Percentiles rank a stretch among this genome's conserved stretches.
These are phyloP conservation scores for Ascobolus immersus DNA, from an alignment of 495 filamentous ascomycete species.

Conservation along the genomic window DNA sequence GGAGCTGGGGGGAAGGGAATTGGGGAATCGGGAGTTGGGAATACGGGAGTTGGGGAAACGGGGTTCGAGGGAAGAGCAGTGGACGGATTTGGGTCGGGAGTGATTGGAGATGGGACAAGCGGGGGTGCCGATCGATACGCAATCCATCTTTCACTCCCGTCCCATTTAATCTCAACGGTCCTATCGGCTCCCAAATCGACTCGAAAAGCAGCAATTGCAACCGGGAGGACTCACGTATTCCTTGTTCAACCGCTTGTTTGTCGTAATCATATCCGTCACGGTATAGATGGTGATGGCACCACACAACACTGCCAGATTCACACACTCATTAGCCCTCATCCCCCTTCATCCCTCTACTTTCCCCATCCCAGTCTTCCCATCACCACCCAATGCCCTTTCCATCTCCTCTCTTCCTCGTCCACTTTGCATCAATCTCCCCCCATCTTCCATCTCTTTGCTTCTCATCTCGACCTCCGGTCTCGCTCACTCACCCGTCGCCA, in stretches of 20 bases:
- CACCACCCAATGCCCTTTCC: neutral
- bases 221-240: slow-evolving; percentile 7
- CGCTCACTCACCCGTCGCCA: slow-evolving; percentile 42
- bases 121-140: no score
- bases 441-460: no score
- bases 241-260: slow-evolving; percentile 42
- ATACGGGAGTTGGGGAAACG: slow-evolving; percentile 4
- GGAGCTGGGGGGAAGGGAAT: neutral
- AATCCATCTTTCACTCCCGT: no score
- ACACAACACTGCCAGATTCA: slow-evolving; percentile 30
- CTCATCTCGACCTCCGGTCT: neutral
- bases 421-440: slow-evolving; percentile 2
- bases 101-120: neutral
- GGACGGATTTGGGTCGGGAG: slow-evolving; percentile 7
- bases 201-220: no score
- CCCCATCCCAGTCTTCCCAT: neutral
- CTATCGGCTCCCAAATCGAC: no score
- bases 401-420: neutral
- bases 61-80: slow-evolving; percentile 20
- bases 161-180: no score
- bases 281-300: slow-evolving; percentile 55
- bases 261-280: slow-evolving; percentile 57
- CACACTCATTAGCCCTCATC: neutral
- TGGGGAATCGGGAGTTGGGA: slow-evolving; percentile 2
- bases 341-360: neutral